These are phyloP conservation scores for Poa pratensis DNA, from an alignment of 176 grass and related monocot species.

Conservation along the genomic window DNA sequence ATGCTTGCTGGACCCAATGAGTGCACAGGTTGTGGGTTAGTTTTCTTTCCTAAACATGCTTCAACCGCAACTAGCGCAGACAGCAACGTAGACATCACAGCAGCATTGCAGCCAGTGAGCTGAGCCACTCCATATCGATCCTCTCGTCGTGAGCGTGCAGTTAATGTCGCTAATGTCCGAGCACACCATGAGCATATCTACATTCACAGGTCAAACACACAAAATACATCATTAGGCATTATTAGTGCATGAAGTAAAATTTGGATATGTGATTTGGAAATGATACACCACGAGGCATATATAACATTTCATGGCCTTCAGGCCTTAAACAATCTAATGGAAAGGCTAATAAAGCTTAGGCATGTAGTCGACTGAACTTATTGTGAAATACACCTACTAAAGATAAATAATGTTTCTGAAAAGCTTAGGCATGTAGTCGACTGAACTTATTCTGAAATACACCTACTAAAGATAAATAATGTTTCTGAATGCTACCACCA, in stretches of 20 bases:
- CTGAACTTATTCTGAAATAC: constrained; percentile 3
- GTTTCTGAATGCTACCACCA: not conserved
- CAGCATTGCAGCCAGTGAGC: constrained; percentile 78
- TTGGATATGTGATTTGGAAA: not conserved
- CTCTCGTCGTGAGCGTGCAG: constrained; percentile 69
- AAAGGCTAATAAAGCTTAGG: constrained; percentile 5
- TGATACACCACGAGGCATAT: not conserved
- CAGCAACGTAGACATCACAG: constrained; percentile 75
- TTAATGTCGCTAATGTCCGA: constrained; percentile 71
- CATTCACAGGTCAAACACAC: constrained; percentile 16
- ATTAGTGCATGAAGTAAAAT: constrained; percentile 17
- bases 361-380: not conserved
- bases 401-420: not conserved
- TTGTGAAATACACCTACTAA: not conserved
- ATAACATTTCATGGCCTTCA: constrained; percentile 17
- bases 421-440: not conserved
- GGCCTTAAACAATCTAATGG: constrained; percentile 18
- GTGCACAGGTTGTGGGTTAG: constrained; percentile 47
- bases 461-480: not conserved
- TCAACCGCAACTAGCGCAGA: constrained; percentile 81
- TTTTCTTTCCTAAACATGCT: constrained; percentile 93
- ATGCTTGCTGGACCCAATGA: constrained; percentile 64
- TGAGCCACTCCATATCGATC: constrained; percentile 93
- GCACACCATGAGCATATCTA: constrained; percentile 87
- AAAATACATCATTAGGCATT: not conserved